These are phyloP conservation scores for Metschnikowia shivogae DNA, from an alignment of 805 yeast species.

Conservation along the genomic window DNA sequence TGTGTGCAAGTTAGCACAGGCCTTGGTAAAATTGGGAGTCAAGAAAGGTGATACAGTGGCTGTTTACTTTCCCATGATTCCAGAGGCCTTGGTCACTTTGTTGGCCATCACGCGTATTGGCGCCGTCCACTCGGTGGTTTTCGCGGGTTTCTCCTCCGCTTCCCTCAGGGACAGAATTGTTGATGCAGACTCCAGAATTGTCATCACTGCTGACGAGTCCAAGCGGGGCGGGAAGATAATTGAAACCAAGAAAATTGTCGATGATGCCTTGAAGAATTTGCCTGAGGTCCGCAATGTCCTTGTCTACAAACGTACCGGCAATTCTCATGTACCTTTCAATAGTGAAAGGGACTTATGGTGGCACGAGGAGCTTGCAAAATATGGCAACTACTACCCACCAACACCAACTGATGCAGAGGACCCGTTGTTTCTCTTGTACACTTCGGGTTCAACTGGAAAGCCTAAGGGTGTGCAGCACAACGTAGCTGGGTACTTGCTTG, in stretches of 20 bases:
- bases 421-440: conserved; percentile 91
- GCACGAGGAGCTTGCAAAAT: conserved; percentile 83
- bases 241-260: conserved; percentile 89
- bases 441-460: conserved; percentile 97
- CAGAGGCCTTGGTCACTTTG: conserved; percentile 92
- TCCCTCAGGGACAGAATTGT: conserved; percentile 86
- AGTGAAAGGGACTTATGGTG: conserved; percentile 89
- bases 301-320: conserved; percentile 86
- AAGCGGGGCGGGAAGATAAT: conserved; percentile 94
- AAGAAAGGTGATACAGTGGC: conserved; percentile 95
- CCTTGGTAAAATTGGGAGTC: conserved; percentile 80
- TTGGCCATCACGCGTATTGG: conserved; percentile 91
- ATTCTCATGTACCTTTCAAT: conserved; percentile 63
- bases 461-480: conserved; percentile 97
- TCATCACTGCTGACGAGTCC: conserved; percentile 93
- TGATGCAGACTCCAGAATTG: conserved; percentile 81
- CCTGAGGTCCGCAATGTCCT: conserved; percentile 76
- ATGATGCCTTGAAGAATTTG: conserved; percentile 79
- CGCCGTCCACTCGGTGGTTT: conserved; percentile 92
- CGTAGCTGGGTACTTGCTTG: conserved; percentile 91
- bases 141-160: conserved; percentile 95
- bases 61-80: conserved; percentile 95
- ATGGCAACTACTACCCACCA: conserved; percentile 83
- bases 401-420: conserved; percentile 87
- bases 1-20: conserved; percentile 83